These are phyloP conservation scores for Phytophthora colocasiae DNA, from an alignment of 352 stramenopile species.

Conservation along the genomic window DNA sequence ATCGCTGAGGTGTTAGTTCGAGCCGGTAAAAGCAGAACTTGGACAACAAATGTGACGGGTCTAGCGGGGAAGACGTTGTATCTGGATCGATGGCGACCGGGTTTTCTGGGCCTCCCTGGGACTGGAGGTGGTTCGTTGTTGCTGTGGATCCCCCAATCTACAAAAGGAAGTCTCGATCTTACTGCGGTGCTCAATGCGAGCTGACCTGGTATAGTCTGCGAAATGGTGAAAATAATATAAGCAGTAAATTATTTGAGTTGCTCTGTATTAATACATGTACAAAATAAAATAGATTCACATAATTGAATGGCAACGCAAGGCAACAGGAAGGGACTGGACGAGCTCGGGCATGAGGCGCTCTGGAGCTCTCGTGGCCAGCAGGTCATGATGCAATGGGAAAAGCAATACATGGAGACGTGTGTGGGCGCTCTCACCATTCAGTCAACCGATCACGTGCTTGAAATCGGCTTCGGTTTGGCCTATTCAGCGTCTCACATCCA, in stretches of 20 bases:
- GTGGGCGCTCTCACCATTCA: slow-evolving; percentile 68
- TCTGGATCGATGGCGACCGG: slow-evolving; percentile 43
- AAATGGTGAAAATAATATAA: neutral
- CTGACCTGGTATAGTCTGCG: slow-evolving; percentile 5
- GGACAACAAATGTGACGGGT: slow-evolving; percentile 30
- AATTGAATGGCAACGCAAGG: slow-evolving; percentile 49
- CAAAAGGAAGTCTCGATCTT: slow-evolving; percentile 21
- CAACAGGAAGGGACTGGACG: slow-evolving; percentile 58
- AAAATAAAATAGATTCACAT: no score
- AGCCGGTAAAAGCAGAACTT: slow-evolving; percentile 28
- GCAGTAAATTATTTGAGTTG: neutral
- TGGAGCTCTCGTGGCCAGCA: slow-evolving; percentile 79
- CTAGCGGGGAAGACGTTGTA: slow-evolving; percentile 47
- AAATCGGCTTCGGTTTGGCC: slow-evolving; percentile 89
- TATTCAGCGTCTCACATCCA: slow-evolving; percentile 85
- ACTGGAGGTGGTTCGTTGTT: slow-evolving; percentile 38
- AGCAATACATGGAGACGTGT: slow-evolving; percentile 79
- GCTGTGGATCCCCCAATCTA: slow-evolving; percentile 37
- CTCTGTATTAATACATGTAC: no score
- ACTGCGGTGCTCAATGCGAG: slow-evolving; percentile 28
- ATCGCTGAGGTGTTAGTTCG: slow-evolving; percentile 34
- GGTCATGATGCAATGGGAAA: slow-evolving; percentile 93
- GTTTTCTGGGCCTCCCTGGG: slow-evolving; percentile 37
- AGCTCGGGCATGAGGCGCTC: slow-evolving; percentile 50
- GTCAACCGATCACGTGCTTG: slow-evolving; percentile 63